These are phyloP conservation scores for Lachancea quebecensis DNA, from an alignment of 805 yeast species.

Conservation along the genomic window DNA sequence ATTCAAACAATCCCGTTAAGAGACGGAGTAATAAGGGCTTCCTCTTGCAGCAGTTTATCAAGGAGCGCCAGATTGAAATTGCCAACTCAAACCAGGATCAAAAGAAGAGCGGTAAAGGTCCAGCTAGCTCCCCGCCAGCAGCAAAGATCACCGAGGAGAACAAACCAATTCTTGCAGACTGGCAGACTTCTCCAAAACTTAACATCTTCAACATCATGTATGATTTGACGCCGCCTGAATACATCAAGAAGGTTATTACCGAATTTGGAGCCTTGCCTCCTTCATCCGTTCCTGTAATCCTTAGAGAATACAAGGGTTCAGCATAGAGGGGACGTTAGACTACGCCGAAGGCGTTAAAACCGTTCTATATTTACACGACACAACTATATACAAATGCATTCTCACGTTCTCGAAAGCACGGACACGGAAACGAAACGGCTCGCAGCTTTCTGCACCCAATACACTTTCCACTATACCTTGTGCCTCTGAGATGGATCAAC, in stretches of 20 bases:
- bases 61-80: slow-evolving; percentile 33
- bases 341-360: background rate
- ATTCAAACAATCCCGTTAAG: slow-evolving; percentile 45
- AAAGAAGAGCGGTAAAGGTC: slow-evolving; percentile 22
- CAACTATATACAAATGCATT: slow-evolving; percentile 6
- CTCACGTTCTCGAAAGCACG: background rate
- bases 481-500: slow-evolving; percentile 34
- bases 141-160: slow-evolving; percentile 26
- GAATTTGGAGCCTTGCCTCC: slow-evolving; percentile 97
- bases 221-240: slow-evolving; percentile 90
- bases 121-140: slow-evolving; percentile 19
- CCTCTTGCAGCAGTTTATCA: slow-evolving; percentile 57
- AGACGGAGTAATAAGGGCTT: slow-evolving; percentile 46
- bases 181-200: slow-evolving; percentile 57
- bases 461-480: background rate
- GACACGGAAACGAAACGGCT: background rate
- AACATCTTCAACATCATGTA: slow-evolving; percentile 80
- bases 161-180: slow-evolving; percentile 45
- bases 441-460: background rate
- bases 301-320: slow-evolving; percentile 75
- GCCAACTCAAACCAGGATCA: slow-evolving; percentile 23
- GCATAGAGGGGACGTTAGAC: slow-evolving; percentile 15
- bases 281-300: slow-evolving; percentile 93
- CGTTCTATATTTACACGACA: slow-evolving; percentile 5
- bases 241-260: slow-evolving; percentile 89